Percentiles rank a stretch among this genome's conserved stretches.
Conservation (phyloP, 495 filamentous ascomycete genomes). For the Aspergillus saccharolyticus region DNA sequence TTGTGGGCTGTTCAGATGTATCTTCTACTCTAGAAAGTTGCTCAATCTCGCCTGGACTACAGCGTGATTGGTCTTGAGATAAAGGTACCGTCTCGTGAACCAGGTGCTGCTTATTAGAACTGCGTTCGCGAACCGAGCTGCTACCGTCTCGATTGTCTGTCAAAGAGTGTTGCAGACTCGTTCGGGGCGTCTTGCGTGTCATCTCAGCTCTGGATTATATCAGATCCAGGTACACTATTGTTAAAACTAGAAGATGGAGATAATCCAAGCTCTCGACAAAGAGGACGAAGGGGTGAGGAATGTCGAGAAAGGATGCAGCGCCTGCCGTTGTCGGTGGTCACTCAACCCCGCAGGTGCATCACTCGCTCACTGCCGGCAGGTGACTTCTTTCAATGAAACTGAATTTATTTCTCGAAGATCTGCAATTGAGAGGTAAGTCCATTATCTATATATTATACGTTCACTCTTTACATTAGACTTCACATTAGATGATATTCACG, state of each 20-base stretch:
- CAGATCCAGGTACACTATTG: neutral
- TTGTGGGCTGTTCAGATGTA: slow-evolving; percentile 40
- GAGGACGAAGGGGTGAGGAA: neutral
- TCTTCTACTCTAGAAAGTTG: slow-evolving; percentile 38
- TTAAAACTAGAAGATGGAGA: neutral
- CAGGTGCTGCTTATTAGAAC: neutral
- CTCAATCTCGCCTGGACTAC: slow-evolving; percentile 25
- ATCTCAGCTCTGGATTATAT: neutral
- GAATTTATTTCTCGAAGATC: too few species aligned
- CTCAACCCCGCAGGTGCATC: neutral
- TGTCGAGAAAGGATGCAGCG: neutral
- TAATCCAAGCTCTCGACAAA: neutral
- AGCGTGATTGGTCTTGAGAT: neutral
- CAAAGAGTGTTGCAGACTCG: neutral
- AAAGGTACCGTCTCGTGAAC: neutral
- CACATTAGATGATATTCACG: neutral
- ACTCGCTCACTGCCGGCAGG: neutral
- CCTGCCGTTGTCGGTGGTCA: neutral
- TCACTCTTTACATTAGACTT: too few species aligned
- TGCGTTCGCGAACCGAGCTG: neutral
- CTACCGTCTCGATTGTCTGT: neutral
- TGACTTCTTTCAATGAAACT: neutral
- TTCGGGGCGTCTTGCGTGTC: neutral
- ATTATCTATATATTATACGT: too few species aligned
- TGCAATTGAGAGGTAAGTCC: too few species aligned